phyloP scores from a whole-genome alignment of 2,329 filamentous ascomycete species.

The Phyllosticta citribraziliensis region DNA sequence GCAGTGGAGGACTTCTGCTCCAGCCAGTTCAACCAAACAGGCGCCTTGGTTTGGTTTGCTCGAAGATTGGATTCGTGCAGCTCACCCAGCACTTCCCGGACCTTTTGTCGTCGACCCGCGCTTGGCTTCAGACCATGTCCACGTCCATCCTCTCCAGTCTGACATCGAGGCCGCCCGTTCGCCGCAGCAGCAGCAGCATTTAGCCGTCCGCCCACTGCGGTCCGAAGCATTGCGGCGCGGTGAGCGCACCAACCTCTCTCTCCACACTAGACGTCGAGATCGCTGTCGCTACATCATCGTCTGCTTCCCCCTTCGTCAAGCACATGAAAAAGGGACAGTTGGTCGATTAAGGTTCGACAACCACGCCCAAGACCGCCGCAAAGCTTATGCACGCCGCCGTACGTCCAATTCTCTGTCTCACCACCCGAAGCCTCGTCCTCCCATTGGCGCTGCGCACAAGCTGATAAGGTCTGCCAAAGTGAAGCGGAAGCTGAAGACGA shows the following conservation, averaged over 20 bases:
- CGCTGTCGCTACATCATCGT: constrained; percentile 10
- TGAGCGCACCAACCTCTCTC: constrained; percentile 2
- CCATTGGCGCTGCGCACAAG: constrained; percentile 7
- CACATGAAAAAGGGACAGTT: not conserved
- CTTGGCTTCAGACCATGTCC: not conserved
- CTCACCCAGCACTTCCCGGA: not conserved
- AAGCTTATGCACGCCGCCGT: constrained; percentile 6
- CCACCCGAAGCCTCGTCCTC: constrained; percentile 1
- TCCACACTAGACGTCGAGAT: constrained; percentile 5
- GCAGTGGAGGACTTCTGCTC: not conserved
- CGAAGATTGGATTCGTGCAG: too few species aligned
- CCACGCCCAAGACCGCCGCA: not conserved
- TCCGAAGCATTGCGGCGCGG: constrained; percentile 7
- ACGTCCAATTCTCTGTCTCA: constrained; percentile 1
- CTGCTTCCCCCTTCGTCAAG: not conserved
- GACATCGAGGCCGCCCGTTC: constrained; percentile 1
- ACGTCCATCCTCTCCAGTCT: not conserved
- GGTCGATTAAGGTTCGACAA: not conserved
- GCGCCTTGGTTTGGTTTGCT: not conserved
- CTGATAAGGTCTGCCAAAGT: constrained; percentile 3
- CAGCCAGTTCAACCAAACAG: not conserved
- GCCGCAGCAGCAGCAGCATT: constrained; percentile 1
- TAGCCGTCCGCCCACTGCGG: constrained; percentile 8
- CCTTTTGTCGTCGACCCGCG: not conserved
- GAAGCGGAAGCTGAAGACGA: not conserved